These are phyloP conservation scores for Ophiocordyceps unilateralis DNA, from an alignment of 2,329 filamentous ascomycete species.

Conservation along the genomic window DNA sequence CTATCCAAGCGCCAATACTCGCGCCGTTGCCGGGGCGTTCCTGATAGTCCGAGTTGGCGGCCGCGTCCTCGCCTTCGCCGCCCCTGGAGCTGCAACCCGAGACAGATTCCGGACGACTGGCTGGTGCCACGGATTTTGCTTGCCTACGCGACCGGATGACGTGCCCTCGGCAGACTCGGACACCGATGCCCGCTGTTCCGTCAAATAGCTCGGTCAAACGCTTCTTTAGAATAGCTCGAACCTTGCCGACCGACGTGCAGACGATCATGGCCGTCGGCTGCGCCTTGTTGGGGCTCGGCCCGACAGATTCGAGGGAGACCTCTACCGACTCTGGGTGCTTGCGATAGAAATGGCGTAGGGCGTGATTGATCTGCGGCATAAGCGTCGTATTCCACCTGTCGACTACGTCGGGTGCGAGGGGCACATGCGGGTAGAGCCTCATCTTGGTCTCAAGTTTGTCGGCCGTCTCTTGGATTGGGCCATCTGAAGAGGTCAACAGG, in stretches of 20 bases:
- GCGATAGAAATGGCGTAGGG: slow-evolving; percentile 52
- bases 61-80: slow-evolving; percentile 20
- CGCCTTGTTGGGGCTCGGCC: slow-evolving; percentile 46
- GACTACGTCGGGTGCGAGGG: slow-evolving; percentile 40
- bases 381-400: slow-evolving; percentile 56
- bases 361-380: slow-evolving; percentile 56
- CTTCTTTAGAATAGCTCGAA: slow-evolving; percentile 53
- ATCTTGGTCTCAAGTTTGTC: slow-evolving; percentile 22
- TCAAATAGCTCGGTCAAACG: slow-evolving; percentile 51
- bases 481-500: slow-evolving; percentile 6
- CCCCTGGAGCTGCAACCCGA: slow-evolving; percentile 4
- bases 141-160: slow-evolving; percentile 42
- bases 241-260: slow-evolving; percentile 57
- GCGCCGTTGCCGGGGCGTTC: slow-evolving; percentile 66
- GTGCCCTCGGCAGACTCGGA: slow-evolving; percentile 57
- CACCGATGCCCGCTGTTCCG: slow-evolving; percentile 37
- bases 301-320: slow-evolving; percentile 60
- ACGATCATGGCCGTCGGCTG: slow-evolving; percentile 61
- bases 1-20: slow-evolving; percentile 81
- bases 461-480: slow-evolving; percentile 2
- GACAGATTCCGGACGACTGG: neutral
- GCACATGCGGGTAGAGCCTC: slow-evolving; percentile 41
- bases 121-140: slow-evolving; percentile 11
- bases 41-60: slow-evolving; percentile 62
- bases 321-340: slow-evolving; percentile 63